These are phyloP conservation scores for Mycena vulgaris DNA, from an alignment of 768 basidiomycete genomes.

Conservation along the genomic window DNA sequence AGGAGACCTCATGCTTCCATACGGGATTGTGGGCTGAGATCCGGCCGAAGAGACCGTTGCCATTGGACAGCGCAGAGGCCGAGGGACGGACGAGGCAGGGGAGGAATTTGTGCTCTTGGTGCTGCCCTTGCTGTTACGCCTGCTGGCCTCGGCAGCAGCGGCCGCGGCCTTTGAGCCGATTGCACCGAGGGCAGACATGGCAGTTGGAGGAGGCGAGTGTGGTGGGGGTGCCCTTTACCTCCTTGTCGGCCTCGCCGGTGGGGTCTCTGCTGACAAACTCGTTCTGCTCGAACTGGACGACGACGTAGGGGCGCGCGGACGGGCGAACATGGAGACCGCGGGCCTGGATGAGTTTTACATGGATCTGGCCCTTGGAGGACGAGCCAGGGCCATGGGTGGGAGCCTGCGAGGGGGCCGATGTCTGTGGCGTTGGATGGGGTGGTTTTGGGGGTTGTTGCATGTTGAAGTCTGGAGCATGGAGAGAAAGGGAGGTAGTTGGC, in stretches of 20 bases:
- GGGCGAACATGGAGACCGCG: conserved; percentile 84
- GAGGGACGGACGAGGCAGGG: conserved; percentile 49
- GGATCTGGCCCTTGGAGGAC: conserved; percentile 80
- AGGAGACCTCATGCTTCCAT: conserved; percentile 99
- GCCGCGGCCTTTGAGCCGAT: conserved; percentile 66
- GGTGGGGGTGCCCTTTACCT: conserved; percentile 86
- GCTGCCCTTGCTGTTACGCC: conserved; percentile 58
- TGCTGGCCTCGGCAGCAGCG: conserved; percentile 47
- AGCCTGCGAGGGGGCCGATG: conserved; percentile 60
- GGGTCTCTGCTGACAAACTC: conserved; percentile 97
- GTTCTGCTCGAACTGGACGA: conserved; percentile 99
- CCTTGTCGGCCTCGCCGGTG: conserved; percentile 87
- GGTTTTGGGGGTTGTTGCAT: conserved; percentile 76
- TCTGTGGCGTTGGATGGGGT: conserved; percentile 56
- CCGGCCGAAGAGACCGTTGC: conserved; percentile 70
- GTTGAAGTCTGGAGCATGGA: conserved; percentile 90
- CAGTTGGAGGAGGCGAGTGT: conserved; percentile 75
- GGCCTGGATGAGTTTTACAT: conserved; percentile 96
- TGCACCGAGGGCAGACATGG: conserved; percentile 76
- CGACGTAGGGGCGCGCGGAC: conserved; percentile 88
- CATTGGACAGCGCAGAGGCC: conserved; percentile 50
- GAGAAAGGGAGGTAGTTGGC: conserved; percentile 74
- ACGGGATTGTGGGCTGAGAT: conserved; percentile 90
- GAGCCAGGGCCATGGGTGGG: conserved; percentile 50
- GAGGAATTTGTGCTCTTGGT: conserved; percentile 59